A percentile compares a stretch with the other conserved stretches of the same genome.
Evolutionary conservation across 345 rosid genomes (phyloP).

Genomic region (Aquilaria yunnanensis): DNA sequence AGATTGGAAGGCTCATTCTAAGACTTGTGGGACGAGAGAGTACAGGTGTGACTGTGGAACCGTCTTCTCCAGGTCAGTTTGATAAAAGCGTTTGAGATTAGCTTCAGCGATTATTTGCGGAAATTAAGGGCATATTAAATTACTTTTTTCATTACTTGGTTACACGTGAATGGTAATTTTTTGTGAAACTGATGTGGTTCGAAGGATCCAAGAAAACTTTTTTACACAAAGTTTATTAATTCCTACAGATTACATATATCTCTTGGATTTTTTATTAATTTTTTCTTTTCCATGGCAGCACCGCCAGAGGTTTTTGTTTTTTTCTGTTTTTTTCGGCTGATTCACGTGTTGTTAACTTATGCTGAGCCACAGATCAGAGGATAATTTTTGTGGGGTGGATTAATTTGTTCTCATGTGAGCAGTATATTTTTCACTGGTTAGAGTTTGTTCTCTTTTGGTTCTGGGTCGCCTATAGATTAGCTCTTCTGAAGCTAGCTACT

Average conservation of each 20-base stretch:
- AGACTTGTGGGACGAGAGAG: slow-evolving; percentile 80
- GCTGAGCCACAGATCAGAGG: slow-evolving; percentile 17
- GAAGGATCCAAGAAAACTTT: not conserved
- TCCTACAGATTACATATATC: not conserved
- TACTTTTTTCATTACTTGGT: not conserved
- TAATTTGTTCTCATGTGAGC: slow-evolving; percentile 36
- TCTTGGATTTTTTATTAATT: not conserved
- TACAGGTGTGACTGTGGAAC: slow-evolving; percentile 89
- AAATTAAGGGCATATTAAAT: no score
- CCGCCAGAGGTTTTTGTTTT: slow-evolving; percentile 20
- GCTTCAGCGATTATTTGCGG: no score
- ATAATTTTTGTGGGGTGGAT: slow-evolving; percentile 30
- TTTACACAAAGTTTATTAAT: not conserved
- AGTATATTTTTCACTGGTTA: slow-evolving; percentile 21
- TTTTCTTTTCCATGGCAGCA: slow-evolving; percentile 26
- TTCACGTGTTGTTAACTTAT: slow-evolving; percentile 32
- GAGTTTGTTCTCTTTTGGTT: slow-evolving; percentile 35
- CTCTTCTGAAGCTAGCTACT: slow-evolving; percentile 9
- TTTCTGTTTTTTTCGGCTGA: slow-evolving; percentile 2
- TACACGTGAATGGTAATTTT: slow-evolving; percentile 13
- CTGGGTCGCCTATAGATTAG: slow-evolving; percentile 18
- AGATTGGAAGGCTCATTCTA: slow-evolving; percentile 90
- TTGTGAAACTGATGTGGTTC: slow-evolving; percentile 9
- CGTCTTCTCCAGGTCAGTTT: slow-evolving; percentile 67
- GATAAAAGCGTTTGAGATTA: no score